Evolutionary conservation across 345 rosid species (phyloP).

Genomic region (Hirschfeldia incana): DNA sequence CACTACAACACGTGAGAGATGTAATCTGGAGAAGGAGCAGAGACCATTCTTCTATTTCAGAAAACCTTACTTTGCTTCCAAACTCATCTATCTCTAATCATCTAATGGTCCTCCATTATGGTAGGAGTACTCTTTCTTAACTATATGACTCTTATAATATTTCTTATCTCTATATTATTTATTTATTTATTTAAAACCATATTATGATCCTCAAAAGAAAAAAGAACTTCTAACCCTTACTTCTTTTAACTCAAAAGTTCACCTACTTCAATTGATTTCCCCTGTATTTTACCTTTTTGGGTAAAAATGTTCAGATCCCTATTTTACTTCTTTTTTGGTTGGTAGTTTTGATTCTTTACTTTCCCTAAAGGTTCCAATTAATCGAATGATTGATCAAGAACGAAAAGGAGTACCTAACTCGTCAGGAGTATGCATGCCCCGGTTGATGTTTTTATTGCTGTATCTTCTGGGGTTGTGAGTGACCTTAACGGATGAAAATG

Average conservation of each 20-base stretch:
- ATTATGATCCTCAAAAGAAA: not conserved
- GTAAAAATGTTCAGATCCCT: no score
- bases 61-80: slow-evolving; percentile 54
- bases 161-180: not conserved
- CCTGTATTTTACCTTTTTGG: not conserved
- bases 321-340: no score
- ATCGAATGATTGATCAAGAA: not conserved
- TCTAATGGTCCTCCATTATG: slow-evolving; percentile 92
- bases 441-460: slow-evolving; percentile 15
- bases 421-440: not conserved
- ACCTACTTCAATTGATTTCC: not conserved
- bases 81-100: slow-evolving; percentile 65
- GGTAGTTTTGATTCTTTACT: no score
- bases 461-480: slow-evolving; percentile 36
- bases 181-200: slow-evolving; percentile 8
- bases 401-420: not conserved
- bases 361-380: no score
- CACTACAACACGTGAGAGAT: slow-evolving; percentile 96
- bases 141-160: not conserved
- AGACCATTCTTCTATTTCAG: slow-evolving; percentile 25
- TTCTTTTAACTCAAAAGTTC: not conserved
- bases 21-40: slow-evolving; percentile 71
- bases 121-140: slow-evolving; percentile 45
- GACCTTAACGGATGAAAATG: slow-evolving; percentile 31
- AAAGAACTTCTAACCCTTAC: not conserved